phyloP scores from a whole-genome alignment of 2,329 filamentous ascomycete species.

The Botrytis pseudocinerea region DNA sequence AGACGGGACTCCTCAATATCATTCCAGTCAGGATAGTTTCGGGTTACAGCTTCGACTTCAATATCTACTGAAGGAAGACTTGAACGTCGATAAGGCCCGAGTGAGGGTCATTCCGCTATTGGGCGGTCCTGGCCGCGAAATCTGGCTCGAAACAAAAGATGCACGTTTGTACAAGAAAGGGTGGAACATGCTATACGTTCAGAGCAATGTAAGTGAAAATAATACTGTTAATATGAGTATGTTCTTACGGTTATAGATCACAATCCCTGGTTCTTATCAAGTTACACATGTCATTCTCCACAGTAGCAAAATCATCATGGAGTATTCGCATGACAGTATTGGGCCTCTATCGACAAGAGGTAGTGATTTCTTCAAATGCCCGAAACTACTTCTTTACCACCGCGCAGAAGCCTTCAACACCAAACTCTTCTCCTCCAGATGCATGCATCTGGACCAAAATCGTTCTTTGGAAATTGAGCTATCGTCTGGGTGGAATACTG shows the following conservation, averaged over 20 bases:
- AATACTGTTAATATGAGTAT: neutral
- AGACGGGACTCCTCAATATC: conserved; percentile 67
- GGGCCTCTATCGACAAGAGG: conserved; percentile 25
- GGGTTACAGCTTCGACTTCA: conserved; percentile 65
- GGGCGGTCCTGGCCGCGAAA: conserved; percentile 62
- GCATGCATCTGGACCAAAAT: conserved; percentile 77
- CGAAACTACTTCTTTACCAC: conserved; percentile 73
- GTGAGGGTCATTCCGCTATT: conserved; percentile 61
- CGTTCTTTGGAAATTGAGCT: conserved; percentile 76
- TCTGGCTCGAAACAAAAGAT: conserved; percentile 56
- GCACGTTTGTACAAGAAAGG: conserved; percentile 50
- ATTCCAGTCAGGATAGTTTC: conserved; percentile 73
- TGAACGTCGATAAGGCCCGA: conserved; percentile 65
- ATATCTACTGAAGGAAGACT: conserved; percentile 70
- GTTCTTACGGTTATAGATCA: conserved; percentile 50
- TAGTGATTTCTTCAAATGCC: conserved; percentile 54
- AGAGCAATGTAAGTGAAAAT: conserved; percentile 46
- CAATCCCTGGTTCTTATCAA: conserved; percentile 71
- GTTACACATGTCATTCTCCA: conserved; percentile 70
- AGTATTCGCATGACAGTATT: conserved; percentile 60
- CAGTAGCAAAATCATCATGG: conserved; percentile 62
- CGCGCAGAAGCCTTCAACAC: conserved; percentile 67
- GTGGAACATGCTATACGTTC: conserved; percentile 46
- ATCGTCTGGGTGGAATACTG: conserved; percentile 71
- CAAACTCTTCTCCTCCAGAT: conserved; percentile 63